A percentile compares a stretch with the other conserved stretches of the same genome.
These are phyloP conservation scores for Lactifluus pinguis DNA, from an alignment of 768 basidiomycete genomes.

Conservation along the genomic window DNA sequence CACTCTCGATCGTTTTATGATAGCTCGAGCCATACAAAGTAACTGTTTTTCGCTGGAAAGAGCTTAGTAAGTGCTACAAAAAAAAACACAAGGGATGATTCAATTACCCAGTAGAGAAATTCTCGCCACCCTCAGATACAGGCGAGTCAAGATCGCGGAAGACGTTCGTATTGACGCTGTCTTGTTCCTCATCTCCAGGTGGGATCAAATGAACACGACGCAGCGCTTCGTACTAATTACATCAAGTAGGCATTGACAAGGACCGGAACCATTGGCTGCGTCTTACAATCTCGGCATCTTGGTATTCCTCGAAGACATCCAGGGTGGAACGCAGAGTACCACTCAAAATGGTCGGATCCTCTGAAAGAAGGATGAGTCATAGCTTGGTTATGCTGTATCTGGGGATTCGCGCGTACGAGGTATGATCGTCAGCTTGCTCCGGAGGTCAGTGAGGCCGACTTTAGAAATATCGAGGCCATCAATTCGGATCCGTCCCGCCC, in stretches of 20 bases:
- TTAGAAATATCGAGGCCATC: constrained; percentile 74
- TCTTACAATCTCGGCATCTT: constrained; percentile 72
- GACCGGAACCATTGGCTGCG: background rate
- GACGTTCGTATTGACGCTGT: constrained; percentile 58
- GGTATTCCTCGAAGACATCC: constrained; percentile 81
- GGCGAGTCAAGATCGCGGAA: constrained; percentile 67
- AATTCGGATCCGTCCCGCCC: constrained; percentile 61
- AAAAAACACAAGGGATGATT: background rate
- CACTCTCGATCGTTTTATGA: constrained; percentile 67
- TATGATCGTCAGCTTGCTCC: constrained; percentile 68
- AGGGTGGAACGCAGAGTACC: constrained; percentile 73
- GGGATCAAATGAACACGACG: constrained; percentile 76
- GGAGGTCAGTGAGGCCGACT: constrained; percentile 75
- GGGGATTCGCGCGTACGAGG: constrained; percentile 44
- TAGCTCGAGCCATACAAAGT: constrained; percentile 84
- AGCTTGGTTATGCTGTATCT: background rate
- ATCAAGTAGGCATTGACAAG: constrained; percentile 1
- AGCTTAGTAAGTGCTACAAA: background rate
- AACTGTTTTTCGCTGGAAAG: constrained; percentile 62
- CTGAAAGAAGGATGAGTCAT: constrained; percentile 29
- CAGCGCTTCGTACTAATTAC: constrained; percentile 64
- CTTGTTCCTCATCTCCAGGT: constrained; percentile 40
- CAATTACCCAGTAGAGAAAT: constrained; percentile 74
- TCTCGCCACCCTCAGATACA: constrained; percentile 81
- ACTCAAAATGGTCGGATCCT: constrained; percentile 85